Evolutionary conservation across 805 yeast species (phyloP).

Genomic region (Lachancea cidri): DNA sequence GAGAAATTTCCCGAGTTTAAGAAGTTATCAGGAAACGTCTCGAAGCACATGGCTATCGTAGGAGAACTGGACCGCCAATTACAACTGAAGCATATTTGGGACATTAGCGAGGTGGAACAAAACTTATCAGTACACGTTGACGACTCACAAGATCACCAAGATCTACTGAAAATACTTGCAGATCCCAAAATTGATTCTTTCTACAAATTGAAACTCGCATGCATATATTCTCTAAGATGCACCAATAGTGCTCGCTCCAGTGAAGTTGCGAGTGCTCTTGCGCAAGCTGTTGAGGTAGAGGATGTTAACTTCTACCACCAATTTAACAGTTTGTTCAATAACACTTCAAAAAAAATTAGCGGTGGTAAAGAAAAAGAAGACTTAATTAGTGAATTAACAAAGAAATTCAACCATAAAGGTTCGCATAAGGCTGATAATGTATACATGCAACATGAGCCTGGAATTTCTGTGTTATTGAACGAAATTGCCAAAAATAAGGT

Average conservation of each 20-base stretch:
- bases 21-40: conserved; percentile 78
- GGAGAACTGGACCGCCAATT: conserved; percentile 79
- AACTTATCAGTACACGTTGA: conserved; percentile 63
- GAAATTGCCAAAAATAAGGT: conserved; percentile 35
- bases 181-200: conserved; percentile 42
- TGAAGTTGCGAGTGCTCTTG: conserved; percentile 39
- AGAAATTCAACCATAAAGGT: conserved; percentile 34
- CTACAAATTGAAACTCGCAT: conserved; percentile 65
- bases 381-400: conserved; percentile 31
- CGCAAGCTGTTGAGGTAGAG: conserved; percentile 34
- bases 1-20: conserved; percentile 93
- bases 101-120: conserved; percentile 87
- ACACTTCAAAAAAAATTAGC: conserved; percentile 2
- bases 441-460: conserved; percentile 88
- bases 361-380: conserved; percentile 23
- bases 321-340: conserved; percentile 34
- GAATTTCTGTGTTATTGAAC: conserved; percentile 39
- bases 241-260: conserved; percentile 52
- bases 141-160: conserved; percentile 51
- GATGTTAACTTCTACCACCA: conserved; percentile 42
- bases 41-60: conserved; percentile 88
- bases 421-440: conserved; percentile 52
- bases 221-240: conserved; percentile 70
- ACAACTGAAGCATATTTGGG: conserved; percentile 63
- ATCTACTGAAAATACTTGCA: conserved; percentile 50